A percentile compares a stretch with the other conserved stretches of the same genome.
phyloP scores from a whole-genome alignment of 192 early-diverging fungal genomes.

The Backusella liffmaniae region DNA sequence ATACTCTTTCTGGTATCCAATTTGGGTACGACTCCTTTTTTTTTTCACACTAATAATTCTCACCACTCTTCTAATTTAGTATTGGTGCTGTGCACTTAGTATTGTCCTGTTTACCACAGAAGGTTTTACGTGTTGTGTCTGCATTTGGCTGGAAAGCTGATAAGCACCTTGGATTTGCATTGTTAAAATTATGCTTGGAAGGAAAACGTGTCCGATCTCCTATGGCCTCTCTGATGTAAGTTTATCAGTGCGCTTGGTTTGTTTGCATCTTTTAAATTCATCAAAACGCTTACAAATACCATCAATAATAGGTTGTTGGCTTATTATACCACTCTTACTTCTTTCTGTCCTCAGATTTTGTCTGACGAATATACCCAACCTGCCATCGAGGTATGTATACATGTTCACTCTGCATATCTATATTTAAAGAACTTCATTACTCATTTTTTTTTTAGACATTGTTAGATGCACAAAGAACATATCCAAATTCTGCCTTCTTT shows the following conservation, averaged over 20 bases:
- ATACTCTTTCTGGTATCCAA: slow-evolving; percentile 40
- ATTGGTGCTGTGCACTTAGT: slow-evolving; percentile 43
- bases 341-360: slow-evolving; percentile 31
- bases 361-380: slow-evolving; percentile 18
- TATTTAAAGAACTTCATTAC: neutral
- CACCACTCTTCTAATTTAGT: slow-evolving; percentile 3
- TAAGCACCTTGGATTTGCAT: slow-evolving; percentile 49
- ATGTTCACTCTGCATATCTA: neutral
- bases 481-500: slow-evolving; percentile 52
- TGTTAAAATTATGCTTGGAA: slow-evolving; percentile 45
- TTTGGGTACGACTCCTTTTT: slow-evolving; percentile 29
- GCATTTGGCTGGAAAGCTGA: slow-evolving; percentile 55
- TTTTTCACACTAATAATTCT: neutral
- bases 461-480: slow-evolving; percentile 41
- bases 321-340: slow-evolving; percentile 28
- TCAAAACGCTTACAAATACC: neutral
- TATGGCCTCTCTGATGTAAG: slow-evolving; percentile 49
- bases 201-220: slow-evolving; percentile 51
- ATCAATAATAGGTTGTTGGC: slow-evolving; percentile 21
- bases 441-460: slow-evolving; percentile 24
- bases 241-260: neutral
- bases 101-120: slow-evolving; percentile 45
- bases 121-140: slow-evolving; percentile 49
- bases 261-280: neutral
- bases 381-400: slow-evolving; percentile 20